Conservation (phyloP, 176 grass and related monocot genomes). For the Elaeis guineensis region DNA sequence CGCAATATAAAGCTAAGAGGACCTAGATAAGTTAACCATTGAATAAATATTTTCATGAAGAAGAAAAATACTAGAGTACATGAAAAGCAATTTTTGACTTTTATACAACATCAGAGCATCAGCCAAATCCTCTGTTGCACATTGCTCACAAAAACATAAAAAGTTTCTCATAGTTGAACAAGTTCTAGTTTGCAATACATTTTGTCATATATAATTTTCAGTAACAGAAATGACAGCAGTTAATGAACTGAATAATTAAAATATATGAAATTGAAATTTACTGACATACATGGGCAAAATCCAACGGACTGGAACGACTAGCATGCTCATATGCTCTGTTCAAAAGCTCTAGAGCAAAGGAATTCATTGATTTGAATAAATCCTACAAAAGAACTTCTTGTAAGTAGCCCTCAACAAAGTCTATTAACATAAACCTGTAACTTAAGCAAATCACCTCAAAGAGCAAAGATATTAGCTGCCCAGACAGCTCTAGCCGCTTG, state of each 20-base stretch:
- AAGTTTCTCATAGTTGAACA: too few relatives aligned
- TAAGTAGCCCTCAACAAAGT: too few relatives aligned
- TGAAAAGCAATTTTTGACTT: too few relatives aligned
- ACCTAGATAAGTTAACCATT: background rate
- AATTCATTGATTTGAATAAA: slow-evolving; percentile 97
- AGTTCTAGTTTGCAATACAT: too few relatives aligned
- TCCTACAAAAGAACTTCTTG: slow-evolving; percentile 33
- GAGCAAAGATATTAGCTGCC: slow-evolving; percentile 83
- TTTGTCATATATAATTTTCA: too few relatives aligned
- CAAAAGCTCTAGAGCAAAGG: slow-evolving; percentile 25
- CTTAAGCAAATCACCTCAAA: slow-evolving; percentile 56
- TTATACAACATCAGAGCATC: too few relatives aligned
- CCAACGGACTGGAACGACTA: slow-evolving; percentile 50
- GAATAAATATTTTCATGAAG: background rate
- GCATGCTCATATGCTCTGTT: slow-evolving; percentile 38
- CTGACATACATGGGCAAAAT: slow-evolving; percentile 65
- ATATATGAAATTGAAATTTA: too few relatives aligned
- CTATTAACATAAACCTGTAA: background rate
- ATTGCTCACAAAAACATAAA: too few relatives aligned
- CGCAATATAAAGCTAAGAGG: too few relatives aligned
- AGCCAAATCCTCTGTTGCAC: too few relatives aligned
- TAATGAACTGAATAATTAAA: too few relatives aligned
- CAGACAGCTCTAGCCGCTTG: slow-evolving; percentile 90
- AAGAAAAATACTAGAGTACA: background rate
- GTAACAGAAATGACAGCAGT: too few relatives aligned